These are phyloP conservation scores for Uromyces viciae-fabae DNA, from an alignment of 1,284 basidiomycete species.

Conservation along the genomic window DNA sequence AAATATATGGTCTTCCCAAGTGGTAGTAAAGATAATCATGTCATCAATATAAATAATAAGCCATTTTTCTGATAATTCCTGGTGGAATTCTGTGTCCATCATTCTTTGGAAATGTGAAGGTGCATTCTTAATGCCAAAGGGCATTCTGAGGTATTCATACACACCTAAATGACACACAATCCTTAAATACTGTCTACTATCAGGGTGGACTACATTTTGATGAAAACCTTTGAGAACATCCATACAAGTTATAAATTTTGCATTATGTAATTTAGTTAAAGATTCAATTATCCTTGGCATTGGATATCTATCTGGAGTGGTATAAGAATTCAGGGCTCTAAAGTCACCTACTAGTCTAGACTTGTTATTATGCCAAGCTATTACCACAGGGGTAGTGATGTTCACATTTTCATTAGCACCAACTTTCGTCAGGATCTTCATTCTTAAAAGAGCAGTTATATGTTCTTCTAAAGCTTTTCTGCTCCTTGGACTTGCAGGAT, in stretches of 20 bases:
- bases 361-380: background rate
- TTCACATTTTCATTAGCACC: background rate
- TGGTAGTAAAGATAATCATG: slow-evolving; percentile 7
- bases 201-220: background rate
- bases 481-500: too few species aligned
- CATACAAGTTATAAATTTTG: background rate
- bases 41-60: slow-evolving; percentile 22
- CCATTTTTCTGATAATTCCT: background rate
- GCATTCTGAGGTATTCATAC: background rate
- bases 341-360: background rate
- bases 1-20: background rate
- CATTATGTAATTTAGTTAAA: background rate
- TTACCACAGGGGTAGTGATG: background rate
- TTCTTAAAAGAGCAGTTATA: background rate
- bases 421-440: background rate
- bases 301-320: background rate
- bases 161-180: background rate
- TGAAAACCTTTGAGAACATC: slow-evolving; percentile 3
- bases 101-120: slow-evolving; percentile 9
- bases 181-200: background rate
- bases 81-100: background rate
- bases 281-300: background rate
- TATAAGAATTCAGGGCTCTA: background rate
- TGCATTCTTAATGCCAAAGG: slow-evolving; percentile 9
- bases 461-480: background rate